Evolutionary conservation across 805 yeast species (phyloP), one percentile per base, ranked within the genome.

Genomic region (Candida coquimbonensis): DNA sequence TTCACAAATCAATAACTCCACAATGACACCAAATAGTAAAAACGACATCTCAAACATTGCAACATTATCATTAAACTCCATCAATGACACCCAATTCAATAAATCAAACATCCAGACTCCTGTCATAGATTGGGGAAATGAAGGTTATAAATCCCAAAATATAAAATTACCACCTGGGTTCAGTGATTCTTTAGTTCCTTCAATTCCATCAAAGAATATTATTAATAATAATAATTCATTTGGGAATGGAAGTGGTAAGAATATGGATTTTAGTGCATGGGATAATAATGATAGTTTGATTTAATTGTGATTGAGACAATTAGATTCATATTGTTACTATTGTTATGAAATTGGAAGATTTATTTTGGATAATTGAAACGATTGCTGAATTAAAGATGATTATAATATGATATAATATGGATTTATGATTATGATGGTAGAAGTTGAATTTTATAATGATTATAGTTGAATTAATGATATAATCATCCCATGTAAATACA

Each of bases 91-190:
- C 7, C 34, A 12, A 31, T 31, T n/a, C 36, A n/a, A 26, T 19
- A 39, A 17, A 17, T 17, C 19, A 17, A 17, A 17, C 19, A 17
- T 17, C 3, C 19, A 17, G 3, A 17, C 19, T 17, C 19, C 19
- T 17, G 19, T 17, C 3, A 48, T 48, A 26, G 50, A 48, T 21
- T 48, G 50, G 50, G 41, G 43, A 7, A 43, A 42, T 31, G 50
- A 48, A 29, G 25, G 38, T 5, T 47, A 47, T 21, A 47, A 48
- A 38, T 39, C 45, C 3, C 46, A 42, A 34, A 48, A 48, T 27
- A 42, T 48, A 25, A 48, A 60, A 35, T 53, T 66, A 9, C 75
- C 75, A 17, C 75, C 74, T 2, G 74, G 75, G 7, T 70, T 70
- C 44, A 67, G 70, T 1, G 59, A 63, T 31, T 53, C 67, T 7